Base-by-base conservation (phyloP, 768 basidiomycete species). In the Cystobasidium onofrii region DNA sequence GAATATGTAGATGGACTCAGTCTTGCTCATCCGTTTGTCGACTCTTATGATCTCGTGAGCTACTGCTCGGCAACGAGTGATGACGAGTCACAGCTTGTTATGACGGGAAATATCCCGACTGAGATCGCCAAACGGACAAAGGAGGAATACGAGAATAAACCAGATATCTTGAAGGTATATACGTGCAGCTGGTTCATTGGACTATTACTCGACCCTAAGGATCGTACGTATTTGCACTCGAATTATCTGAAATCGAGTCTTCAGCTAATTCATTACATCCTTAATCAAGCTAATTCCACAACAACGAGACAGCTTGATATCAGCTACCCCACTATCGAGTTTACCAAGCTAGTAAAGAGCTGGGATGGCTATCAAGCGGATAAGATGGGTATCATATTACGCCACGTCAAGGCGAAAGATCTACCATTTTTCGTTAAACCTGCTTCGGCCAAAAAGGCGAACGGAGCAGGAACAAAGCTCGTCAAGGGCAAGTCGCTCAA, bases 161-260 rank as follows among this genome's bases (percentile, higher is more conserved):
- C 60, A 61, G 34, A 73, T 46, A 75, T 75, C 2, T 70, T 75
- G 12, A 84, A 87, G n/a, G 90, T 97, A 10, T 86, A 90, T 80
- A 90, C 92, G n/a, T 93, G 93, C n/a, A 92, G 90, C 0, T 98
- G 96, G 82, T 99, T 95, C 80, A 92, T 99, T 76, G 96, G 96
- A 23, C 86, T 99, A 71, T 86, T 88, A 54, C 90, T 99, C 75
- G 90, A 92, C 81, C 89, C 91, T 71, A 94, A 89, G 83, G 90
- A 88, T 82, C 86, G 94, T 96, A 83, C 77, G 75, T 63, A 64
- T 33, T 75, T 44, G 7, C 12, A 1, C 20, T 55, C n/a, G 29
- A 9, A 41, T 27, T 27, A 18, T 29, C 41, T 4, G 10, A 18
- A 12, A 13, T 18, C 29, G n/a, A 27, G 13, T 27, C 9, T 66